phyloP scores from a whole-genome alignment of 768 basidiomycete genomes.

The Tylopilus rubrobrunneus region DNA sequence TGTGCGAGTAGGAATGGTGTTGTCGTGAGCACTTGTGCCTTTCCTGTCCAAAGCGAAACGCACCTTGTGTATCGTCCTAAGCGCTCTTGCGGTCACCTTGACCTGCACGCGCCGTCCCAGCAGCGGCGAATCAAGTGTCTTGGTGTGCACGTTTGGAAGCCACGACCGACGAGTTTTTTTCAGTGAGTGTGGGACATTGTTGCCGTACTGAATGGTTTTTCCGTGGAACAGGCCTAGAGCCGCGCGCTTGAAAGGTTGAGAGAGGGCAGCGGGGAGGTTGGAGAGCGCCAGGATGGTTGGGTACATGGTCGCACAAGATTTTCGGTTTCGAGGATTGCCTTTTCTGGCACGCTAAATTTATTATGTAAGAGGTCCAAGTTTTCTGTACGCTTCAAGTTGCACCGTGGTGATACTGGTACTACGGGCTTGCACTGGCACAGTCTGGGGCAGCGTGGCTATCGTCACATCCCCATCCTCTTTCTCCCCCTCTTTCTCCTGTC shows the following conservation, averaged over 20 bases:
- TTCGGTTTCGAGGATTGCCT: background rate
- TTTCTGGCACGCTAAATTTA: background rate
- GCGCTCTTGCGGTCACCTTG: slow-evolving; percentile 70
- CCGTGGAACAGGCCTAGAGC: slow-evolving; percentile 83
- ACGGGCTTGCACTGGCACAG: no score
- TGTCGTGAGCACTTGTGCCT: background rate
- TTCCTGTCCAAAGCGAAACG: background rate
- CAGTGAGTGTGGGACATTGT: slow-evolving; percentile 87
- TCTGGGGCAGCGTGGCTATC: no score
- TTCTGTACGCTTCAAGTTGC: no score
- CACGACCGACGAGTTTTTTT: slow-evolving; percentile 85
- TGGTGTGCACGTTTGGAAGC: slow-evolving; percentile 83
- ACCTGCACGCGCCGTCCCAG: slow-evolving; percentile 55
- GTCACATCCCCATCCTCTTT: no score
- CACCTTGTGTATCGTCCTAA: slow-evolving; percentile 84
- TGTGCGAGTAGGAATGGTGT: no score
- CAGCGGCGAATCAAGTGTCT: slow-evolving; percentile 65
- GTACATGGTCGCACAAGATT: slow-evolving; percentile 17
- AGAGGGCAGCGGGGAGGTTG: slow-evolving; percentile 32
- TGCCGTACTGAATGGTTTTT: slow-evolving; percentile 74
- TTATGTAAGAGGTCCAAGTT: no score
- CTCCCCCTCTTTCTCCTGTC: no score
- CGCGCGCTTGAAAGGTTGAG: slow-evolving; percentile 76
- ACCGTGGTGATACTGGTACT: no score
- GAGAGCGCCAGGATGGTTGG: slow-evolving; percentile 15